These are phyloP conservation scores for Geoglossum glabrum DNA, from an alignment of 495 filamentous ascomycete genomes.

Conservation along the genomic window DNA sequence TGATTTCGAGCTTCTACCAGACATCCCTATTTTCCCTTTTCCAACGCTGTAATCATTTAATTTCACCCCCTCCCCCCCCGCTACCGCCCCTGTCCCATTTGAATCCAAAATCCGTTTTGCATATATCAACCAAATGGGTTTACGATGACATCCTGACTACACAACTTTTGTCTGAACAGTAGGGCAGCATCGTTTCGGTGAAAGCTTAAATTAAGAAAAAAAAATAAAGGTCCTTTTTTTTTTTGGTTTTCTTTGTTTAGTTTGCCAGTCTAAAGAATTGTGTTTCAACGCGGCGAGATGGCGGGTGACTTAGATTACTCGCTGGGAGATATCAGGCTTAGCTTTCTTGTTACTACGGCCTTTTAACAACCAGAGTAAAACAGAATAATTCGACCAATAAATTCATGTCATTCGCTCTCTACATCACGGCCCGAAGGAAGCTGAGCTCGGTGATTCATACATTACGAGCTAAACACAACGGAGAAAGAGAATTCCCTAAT, in stretches of 20 bases:
- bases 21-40: background rate
- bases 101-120: background rate
- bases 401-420: background rate
- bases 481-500: background rate
- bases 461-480: background rate
- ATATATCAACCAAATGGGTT: background rate
- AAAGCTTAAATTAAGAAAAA: background rate
- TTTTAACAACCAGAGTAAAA: background rate
- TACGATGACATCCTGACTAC: background rate
- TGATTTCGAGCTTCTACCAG: background rate
- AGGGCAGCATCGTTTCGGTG: background rate
- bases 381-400: background rate
- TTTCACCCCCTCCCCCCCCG: background rate
- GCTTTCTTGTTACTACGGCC: background rate
- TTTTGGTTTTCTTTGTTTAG: too few relatives aligned
- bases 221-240: background rate
- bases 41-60: background rate
- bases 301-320: background rate
- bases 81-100: background rate
- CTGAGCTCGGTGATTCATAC: background rate
- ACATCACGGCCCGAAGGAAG: background rate
- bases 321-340: background rate
- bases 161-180: background rate
- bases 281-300: too few relatives aligned
- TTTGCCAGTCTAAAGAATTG: too few relatives aligned